Evolutionary conservation across 2,329 filamentous ascomycete species (phyloP), one percentile per base, ranked within the genome.

Genomic region (Triangularia verruculosa): DNA sequence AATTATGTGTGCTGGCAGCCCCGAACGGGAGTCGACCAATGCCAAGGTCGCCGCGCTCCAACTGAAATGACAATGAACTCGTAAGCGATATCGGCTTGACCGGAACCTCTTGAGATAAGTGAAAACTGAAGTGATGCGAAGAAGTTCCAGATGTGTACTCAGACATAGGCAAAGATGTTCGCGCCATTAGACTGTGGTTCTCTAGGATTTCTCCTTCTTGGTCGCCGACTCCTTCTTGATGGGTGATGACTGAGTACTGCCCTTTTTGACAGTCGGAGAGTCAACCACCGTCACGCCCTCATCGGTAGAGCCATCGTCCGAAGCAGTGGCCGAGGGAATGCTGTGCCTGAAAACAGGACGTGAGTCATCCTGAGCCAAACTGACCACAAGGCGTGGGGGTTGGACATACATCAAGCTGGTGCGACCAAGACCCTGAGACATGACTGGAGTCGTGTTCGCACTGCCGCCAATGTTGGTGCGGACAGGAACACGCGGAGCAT

Each of bases 281-380:
- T 85, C 82, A 56, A 82, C 79, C 65, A 86, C 79, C n/a, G 83
- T 85, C 62, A 80, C 78, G 64, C 79, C 81, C 70, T 86, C 83
- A 67, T 84, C 82, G 64, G 76, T 80, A 47, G 78, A 76, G 57
- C 74, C 75, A 65, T 78, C 76, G 66, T 83, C 80, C 55, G 81
- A 83, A 61, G 79, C 74, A 61, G 79, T 72, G 57, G 76, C 73
- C 61, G 75, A 73, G 65, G 78, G 74, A 63, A 73, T 74, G 68
- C 74, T 78, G 71, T 77, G 76, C 72, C 77, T 81, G 68, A 4
- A 61, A 43, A 61, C 7, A 47, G n/a, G 6, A 20, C 20, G 39
- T 47, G 11, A 47, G 25, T 59, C 66, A 68, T 71, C 64, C 69
- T 67, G 64, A 27, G 28, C 20, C 55, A 66, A 56, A 52, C 34